phyloP scores from a whole-genome alignment of 1,284 basidiomycete species.

The Cryptococcus wingfieldii region DNA sequence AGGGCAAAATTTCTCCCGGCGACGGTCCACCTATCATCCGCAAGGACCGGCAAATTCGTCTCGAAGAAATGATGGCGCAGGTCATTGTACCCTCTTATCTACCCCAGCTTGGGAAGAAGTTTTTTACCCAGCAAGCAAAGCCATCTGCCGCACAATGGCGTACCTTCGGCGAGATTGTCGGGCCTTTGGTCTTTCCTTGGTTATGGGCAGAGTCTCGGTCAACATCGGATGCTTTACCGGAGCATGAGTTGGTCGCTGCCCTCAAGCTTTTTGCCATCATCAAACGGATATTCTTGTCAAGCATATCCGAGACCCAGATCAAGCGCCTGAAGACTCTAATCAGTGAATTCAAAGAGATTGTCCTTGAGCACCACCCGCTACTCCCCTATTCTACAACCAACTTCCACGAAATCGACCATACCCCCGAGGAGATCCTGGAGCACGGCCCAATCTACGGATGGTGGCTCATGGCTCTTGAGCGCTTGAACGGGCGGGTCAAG shows the following conservation, averaged over 20 bases:
- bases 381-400: not conserved
- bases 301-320: not conserved
- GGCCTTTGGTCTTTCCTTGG: not conserved
- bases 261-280: not conserved
- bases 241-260: not conserved
- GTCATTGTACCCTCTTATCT: not conserved
- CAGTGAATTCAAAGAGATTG: not conserved
- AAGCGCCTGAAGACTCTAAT: not conserved
- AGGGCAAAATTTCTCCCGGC: not conserved
- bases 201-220: not conserved
- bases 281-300: not conserved
- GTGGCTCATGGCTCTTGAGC: not conserved
- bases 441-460: not conserved
- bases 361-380: not conserved
- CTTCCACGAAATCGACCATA: not conserved
- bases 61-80: not conserved
- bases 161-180: not conserved
- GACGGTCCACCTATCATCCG: not conserved
- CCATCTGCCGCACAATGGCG: not conserved
- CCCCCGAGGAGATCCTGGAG: not conserved
- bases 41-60: not conserved
- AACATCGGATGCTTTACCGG: not conserved
- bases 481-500: not conserved
- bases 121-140: not conserved
- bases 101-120: not conserved